A percentile compares a stretch with the other conserved stretches of the same genome.
Evolutionary conservation across 2,329 filamentous ascomycete genomes (phyloP).

Genomic region (Penicillium corylophilum): DNA sequence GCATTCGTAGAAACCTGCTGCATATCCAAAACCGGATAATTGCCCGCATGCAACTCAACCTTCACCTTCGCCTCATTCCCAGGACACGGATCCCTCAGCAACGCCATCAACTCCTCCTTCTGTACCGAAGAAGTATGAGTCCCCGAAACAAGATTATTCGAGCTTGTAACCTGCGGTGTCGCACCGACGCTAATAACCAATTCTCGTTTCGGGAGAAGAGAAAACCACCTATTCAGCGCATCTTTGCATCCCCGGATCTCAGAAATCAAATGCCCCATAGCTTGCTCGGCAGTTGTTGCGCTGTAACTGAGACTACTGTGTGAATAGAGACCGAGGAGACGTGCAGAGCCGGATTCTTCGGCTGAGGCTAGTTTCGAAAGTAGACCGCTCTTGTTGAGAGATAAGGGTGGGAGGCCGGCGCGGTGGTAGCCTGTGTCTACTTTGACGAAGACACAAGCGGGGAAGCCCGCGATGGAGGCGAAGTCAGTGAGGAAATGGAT

Average conservation of each 20-base stretch:
- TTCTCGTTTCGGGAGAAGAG: slow-evolving; percentile 23
- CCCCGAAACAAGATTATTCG: slow-evolving; percentile 57
- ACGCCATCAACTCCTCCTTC: slow-evolving; percentile 25
- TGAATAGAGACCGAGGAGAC: slow-evolving; percentile 66
- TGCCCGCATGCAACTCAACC: slow-evolving; percentile 73
- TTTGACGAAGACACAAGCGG: slow-evolving; percentile 66
- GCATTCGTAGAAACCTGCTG: slow-evolving; percentile 76
- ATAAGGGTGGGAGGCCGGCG: slow-evolving; percentile 62
- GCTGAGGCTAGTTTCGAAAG: slow-evolving; percentile 28
- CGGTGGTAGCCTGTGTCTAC: slow-evolving; percentile 72
- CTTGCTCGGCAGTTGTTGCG: slow-evolving; percentile 54
- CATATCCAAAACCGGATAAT: slow-evolving; percentile 73
- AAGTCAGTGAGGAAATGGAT: slow-evolving; percentile 52
- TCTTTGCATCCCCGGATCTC: slow-evolving; percentile 56
- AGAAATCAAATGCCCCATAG: slow-evolving; percentile 57
- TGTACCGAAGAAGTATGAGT: too few relatives aligned
- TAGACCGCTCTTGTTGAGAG: slow-evolving; percentile 37
- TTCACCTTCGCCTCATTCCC: slow-evolving; percentile 36
- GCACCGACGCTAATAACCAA: slow-evolving; percentile 69
- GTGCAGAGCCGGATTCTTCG: slow-evolving; percentile 28
- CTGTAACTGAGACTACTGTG: slow-evolving; percentile 73
- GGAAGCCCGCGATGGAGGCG: slow-evolving; percentile 43
- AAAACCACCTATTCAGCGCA: slow-evolving; percentile 25
- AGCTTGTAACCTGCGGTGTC: slow-evolving; percentile 68
- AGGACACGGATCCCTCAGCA: slow-evolving; percentile 21